Base-by-base conservation (phyloP, 2,329 filamentous ascomycete species). In the Aspergillus floridensis region DNA sequence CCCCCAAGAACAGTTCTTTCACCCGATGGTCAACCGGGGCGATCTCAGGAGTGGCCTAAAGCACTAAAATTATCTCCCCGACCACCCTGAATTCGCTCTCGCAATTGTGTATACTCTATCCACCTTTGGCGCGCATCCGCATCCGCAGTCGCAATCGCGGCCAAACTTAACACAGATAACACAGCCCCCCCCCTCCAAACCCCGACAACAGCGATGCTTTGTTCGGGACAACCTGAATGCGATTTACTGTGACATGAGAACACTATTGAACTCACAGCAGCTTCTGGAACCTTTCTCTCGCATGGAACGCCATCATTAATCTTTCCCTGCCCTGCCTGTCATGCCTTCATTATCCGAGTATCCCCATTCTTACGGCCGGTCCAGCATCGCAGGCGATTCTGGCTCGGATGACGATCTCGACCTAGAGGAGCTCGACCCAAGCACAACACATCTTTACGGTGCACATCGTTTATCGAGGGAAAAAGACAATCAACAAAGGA, bases 401-500 rank as follows among this genome's bases (percentile, higher is more conserved):
- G 76, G 71, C 26, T 77, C 76, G 32, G 77, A 78, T 56, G 72
- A 76, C 60, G 78, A 80, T 59, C 72, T 80, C 49, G 76, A 80
- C 60, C 67, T 80, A 41, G 76, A 80, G 60, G 78, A 80, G 66
- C 71, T 80, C 29, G 78, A 80, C 59, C 76, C 77, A n/a, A 68
- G 70, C 41, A 65, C 72, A 1, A 58, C 71, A 35, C 59, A 62
- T 16, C 55, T 66, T 53, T 65, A 72, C 24, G 59, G 55, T 38
- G 56, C 62, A 8, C 50, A 65, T 24, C 65, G 69, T 38, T 32
- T 57, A 14, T 73, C 72, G 24, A 64, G 66, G 49, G 73, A 75
- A 21, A 71, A 73, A 29, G 57, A 67, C 2, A 58, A 61, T 14
- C 63, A 62, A 49, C 66, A 67, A 59, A 61, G 65, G 57, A 63